Conservation (phyloP, 306 rosid species). For the Lathyrus sativus region DNA sequence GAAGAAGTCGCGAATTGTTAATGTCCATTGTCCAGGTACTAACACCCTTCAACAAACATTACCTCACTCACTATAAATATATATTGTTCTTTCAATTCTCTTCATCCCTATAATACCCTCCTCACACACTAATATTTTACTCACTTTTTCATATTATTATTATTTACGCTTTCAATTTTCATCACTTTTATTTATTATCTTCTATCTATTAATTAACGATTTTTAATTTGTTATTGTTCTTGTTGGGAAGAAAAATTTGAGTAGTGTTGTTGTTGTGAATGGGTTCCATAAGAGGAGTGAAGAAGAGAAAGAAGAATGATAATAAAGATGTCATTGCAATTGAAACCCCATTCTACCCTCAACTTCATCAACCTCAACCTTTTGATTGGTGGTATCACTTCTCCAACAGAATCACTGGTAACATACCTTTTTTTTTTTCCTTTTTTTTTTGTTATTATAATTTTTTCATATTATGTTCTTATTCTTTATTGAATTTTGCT, state of each 20-base stretch:
- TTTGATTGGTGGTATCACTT: constrained; percentile 90
- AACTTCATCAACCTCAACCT: constrained; percentile 51
- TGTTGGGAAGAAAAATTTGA: constrained; percentile 22
- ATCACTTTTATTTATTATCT: constrained; percentile 16
- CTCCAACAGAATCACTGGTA: constrained; percentile 77
- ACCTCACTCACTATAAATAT: too few species aligned
- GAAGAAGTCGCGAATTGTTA: neutral
- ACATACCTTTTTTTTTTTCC: neutral
- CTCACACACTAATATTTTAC: too few species aligned
- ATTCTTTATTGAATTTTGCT: neutral
- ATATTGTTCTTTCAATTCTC: too few species aligned
- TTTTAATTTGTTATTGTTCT: constrained; percentile 28
- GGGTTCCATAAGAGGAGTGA: constrained; percentile 87
- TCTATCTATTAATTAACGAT: constrained; percentile 15
- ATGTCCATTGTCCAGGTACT: neutral
- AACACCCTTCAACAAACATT: neutral
- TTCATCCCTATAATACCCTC: too few species aligned
- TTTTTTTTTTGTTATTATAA: neutral
- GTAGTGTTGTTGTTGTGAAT: constrained; percentile 36
- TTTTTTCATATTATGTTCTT: constrained; percentile 1
- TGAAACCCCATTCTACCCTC: constrained; percentile 49
- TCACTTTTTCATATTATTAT: too few species aligned
- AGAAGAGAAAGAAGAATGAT: constrained; percentile 71
- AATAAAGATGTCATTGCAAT: constrained; percentile 53
- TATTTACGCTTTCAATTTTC: neutral